phyloP scores from a whole-genome alignment of 192 early-diverging fungal genomes.

The Allomyces macrogynus region DNA sequence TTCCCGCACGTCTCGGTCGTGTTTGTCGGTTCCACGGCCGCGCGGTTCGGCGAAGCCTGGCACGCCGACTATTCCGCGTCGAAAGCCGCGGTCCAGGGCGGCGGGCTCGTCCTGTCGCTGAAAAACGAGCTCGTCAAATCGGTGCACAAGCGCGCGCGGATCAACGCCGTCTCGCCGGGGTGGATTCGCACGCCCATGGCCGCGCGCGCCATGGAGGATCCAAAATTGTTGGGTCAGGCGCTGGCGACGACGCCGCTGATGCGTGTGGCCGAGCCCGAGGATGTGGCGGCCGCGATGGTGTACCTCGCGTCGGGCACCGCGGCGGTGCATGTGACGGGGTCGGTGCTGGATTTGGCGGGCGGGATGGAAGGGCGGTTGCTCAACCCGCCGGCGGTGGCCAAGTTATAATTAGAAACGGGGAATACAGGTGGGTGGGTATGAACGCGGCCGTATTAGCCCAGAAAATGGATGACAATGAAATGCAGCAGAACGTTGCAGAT shows the following conservation, averaged over 20 bases:
- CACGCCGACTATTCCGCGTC: slow-evolving; percentile 26
- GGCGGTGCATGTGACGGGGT: slow-evolving; percentile 34
- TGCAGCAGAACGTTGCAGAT: slow-evolving; percentile 70
- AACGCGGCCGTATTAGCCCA: slow-evolving; percentile 38
- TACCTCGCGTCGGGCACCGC: slow-evolving; percentile 21
- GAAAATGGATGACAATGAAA: slow-evolving; percentile 75
- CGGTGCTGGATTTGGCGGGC: slow-evolving; percentile 28
- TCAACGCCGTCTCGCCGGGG: slow-evolving; percentile 27
- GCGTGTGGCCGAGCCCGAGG: slow-evolving; percentile 31
- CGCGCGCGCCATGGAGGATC: slow-evolving; percentile 20
- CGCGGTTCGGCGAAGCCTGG: slow-evolving; percentile 33
- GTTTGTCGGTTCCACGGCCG: slow-evolving; percentile 26
- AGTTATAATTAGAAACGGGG: background rate
- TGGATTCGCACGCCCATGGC: slow-evolving; percentile 45
- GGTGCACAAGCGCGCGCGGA: slow-evolving; percentile 23
- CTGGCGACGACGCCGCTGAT: slow-evolving; percentile 31
- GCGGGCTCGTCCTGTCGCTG: slow-evolving; percentile 16
- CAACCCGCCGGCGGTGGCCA: slow-evolving; percentile 3
- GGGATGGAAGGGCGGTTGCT: slow-evolving; percentile 32
- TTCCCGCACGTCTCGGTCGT: slow-evolving; percentile 12
- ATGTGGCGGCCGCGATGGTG: slow-evolving; percentile 26
- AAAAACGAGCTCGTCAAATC: slow-evolving; percentile 35
- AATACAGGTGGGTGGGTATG: too few species aligned
- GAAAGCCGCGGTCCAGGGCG: slow-evolving; percentile 31
- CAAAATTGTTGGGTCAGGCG: slow-evolving; percentile 21